Conservation (phyloP, 1,139 yeast genomes). For the Torulaspora pretoriensis region DNA sequence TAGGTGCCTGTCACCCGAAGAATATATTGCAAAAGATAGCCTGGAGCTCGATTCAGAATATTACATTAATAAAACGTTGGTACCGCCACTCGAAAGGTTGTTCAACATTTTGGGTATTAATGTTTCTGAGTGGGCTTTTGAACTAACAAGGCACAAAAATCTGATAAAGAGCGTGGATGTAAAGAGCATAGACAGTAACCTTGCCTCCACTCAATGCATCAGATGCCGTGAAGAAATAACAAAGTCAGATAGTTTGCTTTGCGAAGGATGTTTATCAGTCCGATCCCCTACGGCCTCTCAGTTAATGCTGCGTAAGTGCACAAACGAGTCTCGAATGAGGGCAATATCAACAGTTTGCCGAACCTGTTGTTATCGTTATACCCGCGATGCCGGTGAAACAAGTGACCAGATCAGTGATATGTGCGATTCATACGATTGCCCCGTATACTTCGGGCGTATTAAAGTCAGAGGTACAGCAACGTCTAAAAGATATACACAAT, state of each 20-base stretch:
- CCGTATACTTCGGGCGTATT: conserved; percentile 38
- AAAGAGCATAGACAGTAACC: conserved; percentile 14
- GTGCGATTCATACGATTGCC: conserved; percentile 41
- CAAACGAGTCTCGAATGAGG: conserved; percentile 23
- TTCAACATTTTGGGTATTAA: conserved; percentile 82
- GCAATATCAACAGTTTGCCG: conserved; percentile 32
- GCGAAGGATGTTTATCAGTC: conserved; percentile 38
- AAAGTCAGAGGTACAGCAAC: conserved; percentile 17
- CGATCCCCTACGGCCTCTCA: conserved; percentile 27
- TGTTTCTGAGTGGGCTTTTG: conserved; percentile 71
- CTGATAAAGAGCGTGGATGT: conserved; percentile 14
- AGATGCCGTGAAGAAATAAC: conserved; percentile 20
- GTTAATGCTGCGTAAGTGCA: conserved; percentile 21
- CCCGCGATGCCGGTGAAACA: conserved; percentile 22
- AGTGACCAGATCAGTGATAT: conserved; percentile 21
- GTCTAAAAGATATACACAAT: conserved; percentile 2
- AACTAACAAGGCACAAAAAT: conserved; percentile 49
- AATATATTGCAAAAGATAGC: conserved; percentile 48
- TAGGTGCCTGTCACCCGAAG: conserved; percentile 75
- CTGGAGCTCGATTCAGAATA: conserved; percentile 70
- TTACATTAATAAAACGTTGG: conserved; percentile 73
- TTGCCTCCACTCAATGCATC: conserved; percentile 20
- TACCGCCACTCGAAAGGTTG: conserved; percentile 85
- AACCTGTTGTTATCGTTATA: conserved; percentile 31
- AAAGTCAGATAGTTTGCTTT: conserved; percentile 30